Percentiles rank a stretch among this genome's conserved stretches.
Evolutionary conservation across 176 grass and related monocot species (phyloP).

Genomic region (Miscanthus lutarioriparius): DNA sequence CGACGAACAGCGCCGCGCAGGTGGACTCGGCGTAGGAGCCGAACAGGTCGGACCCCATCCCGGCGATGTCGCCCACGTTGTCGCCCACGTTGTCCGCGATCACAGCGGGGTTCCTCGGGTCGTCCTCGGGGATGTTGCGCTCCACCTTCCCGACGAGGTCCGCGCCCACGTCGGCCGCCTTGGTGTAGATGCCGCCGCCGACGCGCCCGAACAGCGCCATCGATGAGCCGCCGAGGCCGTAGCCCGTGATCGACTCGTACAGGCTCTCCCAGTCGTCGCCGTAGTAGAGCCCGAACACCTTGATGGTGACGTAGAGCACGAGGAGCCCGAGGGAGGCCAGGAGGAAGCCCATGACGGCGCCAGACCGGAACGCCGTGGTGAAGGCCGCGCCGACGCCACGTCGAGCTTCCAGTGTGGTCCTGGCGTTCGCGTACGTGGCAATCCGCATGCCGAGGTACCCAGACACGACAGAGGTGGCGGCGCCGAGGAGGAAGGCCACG

Average conservation of each 20-base stretch:
- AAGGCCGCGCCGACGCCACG: conserved; percentile 55
- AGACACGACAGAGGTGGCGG: conserved; percentile 61
- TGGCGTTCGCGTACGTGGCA: conserved; percentile 73
- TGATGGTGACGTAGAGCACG: conserved; percentile 64
- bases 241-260: conserved; percentile 70
- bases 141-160: conserved; percentile 91
- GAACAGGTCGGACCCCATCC: conserved; percentile 90
- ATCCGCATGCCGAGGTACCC: conserved; percentile 79
- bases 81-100: conserved; percentile 91
- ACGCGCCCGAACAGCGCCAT: conserved; percentile 86
- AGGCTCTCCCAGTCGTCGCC: conserved; percentile 76
- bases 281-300: conserved; percentile 63
- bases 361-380: conserved; percentile 59
- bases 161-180: conserved; percentile 81
- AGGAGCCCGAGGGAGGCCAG: conserved; percentile 62
- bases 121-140: conserved; percentile 75
- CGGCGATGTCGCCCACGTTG: conserved; percentile 87
- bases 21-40: conserved; percentile 88
- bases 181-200: conserved; percentile 90
- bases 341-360: conserved; percentile 84
- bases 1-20: conserved; percentile 73
- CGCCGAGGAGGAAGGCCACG: conserved; percentile 66
- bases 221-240: conserved; percentile 79
- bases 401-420: conserved; percentile 80
- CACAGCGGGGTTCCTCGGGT: conserved; percentile 82